A percentile compares a stretch with the other conserved stretches of the same genome.
These are phyloP conservation scores for Haplographium delicatum DNA, from an alignment of 495 filamentous ascomycete species.

Conservation along the genomic window DNA sequence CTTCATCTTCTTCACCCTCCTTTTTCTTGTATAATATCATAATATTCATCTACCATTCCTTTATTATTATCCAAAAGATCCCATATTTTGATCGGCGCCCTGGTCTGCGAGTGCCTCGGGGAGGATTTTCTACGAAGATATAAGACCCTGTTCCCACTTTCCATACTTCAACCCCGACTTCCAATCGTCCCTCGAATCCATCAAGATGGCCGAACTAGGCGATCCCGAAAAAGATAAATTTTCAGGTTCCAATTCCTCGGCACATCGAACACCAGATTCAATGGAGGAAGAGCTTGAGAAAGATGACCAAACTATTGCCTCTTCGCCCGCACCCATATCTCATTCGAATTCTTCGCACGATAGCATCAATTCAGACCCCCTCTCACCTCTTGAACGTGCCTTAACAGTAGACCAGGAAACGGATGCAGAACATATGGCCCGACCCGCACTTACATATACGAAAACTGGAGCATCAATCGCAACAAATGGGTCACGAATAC, in stretches of 20 bases:
- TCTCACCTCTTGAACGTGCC: conserved; percentile 33
- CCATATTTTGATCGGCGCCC: too few relatives aligned
- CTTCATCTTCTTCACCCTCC: too few relatives aligned
- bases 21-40: too few relatives aligned
- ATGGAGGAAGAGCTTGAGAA: conserved; percentile 9
- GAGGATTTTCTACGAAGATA: too few relatives aligned
- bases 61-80: too few relatives aligned
- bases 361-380: conserved; percentile 27
- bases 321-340: conserved; percentile 9
- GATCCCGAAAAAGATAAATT: conserved; percentile 12
- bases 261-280: not conserved
- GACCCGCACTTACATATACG: conserved; percentile 15
- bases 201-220: conserved; percentile 1
- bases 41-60: too few relatives aligned
- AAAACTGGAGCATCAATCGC: conserved; percentile 42
- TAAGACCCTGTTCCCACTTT: too few relatives aligned
- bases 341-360: conserved; percentile 16
- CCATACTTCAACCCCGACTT: not conserved
- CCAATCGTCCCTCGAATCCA: not conserved
- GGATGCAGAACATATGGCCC: conserved; percentile 21
- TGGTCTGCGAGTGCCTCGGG: too few relatives aligned
- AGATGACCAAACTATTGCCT: conserved; percentile 1
- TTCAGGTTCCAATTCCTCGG: not conserved
- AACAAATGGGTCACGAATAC: conserved; percentile 55
- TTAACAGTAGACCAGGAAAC: conserved; percentile 29